Percentiles rank a stretch among this genome's conserved stretches.
These are phyloP conservation scores for Casaregolazyma lundiana DNA, from an alignment of 1,139 yeast genomes.

Conservation along the genomic window DNA sequence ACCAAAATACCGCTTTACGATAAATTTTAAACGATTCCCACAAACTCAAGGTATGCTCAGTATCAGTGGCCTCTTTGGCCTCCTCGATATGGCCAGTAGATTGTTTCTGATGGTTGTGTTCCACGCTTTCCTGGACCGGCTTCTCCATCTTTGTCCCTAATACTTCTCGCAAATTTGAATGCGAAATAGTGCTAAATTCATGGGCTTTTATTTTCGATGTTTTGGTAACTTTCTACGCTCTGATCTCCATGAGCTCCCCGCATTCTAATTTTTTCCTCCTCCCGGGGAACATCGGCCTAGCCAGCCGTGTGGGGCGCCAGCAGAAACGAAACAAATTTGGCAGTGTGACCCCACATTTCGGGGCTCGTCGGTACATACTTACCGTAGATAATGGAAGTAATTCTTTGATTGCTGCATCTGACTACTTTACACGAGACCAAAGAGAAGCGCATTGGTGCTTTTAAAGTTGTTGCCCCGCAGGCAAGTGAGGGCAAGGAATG, in stretches of 20 bases:
- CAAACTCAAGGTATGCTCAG: slow-evolving; percentile 39
- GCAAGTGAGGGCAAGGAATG: too few species aligned
- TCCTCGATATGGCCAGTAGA: not conserved
- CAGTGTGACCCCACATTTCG: not conserved
- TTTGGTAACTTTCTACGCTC: not conserved
- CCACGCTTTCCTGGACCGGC: not conserved
- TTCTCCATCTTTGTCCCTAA: not conserved
- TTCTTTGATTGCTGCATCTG: not conserved
- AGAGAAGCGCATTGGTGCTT: too few species aligned
- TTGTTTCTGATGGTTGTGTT: not conserved
- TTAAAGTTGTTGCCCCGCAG: too few species aligned
- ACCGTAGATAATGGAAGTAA: not conserved
- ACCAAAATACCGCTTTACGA: slow-evolving; percentile 41
- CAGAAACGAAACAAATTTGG: not conserved
- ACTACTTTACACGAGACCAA: too few species aligned
- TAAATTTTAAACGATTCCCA: slow-evolving; percentile 38
- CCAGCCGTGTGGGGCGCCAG: too few species aligned
- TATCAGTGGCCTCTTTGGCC: slow-evolving; percentile 3
- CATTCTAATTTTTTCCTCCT: not conserved
- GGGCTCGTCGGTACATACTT: not conserved
- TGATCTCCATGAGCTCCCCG: not conserved
- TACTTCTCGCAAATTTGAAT: too few species aligned
- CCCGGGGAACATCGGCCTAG: not conserved
- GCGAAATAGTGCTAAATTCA: not conserved
- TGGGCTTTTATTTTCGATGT: not conserved